Percentiles rank a stretch among this genome's conserved stretches.
phyloP scores from a whole-genome alignment of 2,329 filamentous ascomycete species.

The Coccinonectria pachysandricola region DNA sequence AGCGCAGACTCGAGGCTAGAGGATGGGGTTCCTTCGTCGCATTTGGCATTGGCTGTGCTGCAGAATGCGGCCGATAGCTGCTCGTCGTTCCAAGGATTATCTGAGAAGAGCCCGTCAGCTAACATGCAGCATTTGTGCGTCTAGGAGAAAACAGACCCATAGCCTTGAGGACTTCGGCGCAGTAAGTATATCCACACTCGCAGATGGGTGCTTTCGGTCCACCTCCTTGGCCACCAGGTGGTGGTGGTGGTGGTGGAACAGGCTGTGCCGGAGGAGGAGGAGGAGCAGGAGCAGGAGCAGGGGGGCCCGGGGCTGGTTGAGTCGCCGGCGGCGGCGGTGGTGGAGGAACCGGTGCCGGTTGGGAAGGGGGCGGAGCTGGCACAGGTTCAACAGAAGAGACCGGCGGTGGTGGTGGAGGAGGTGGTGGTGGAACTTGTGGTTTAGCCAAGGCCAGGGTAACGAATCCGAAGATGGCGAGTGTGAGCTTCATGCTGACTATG shows the following conservation, averaged over 20 bases:
- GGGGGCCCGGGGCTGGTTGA: slow-evolving; percentile 15
- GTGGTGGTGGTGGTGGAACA: slow-evolving; percentile 11
- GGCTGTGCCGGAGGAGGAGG: slow-evolving; percentile 12
- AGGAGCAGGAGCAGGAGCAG: slow-evolving; percentile 10
- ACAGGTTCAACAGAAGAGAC: slow-evolving; percentile 1
- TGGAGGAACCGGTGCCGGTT: slow-evolving; percentile 4
- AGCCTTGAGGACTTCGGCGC: slow-evolving; percentile 26
- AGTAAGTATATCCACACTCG: slow-evolving; percentile 33
- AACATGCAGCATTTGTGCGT: too few species aligned
- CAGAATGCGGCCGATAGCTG: slow-evolving; percentile 27
- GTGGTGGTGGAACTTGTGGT: slow-evolving; percentile 12
- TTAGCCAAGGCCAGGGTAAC: slow-evolving; percentile 15
- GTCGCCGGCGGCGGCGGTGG: slow-evolving; percentile 11
- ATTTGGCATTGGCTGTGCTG: slow-evolving; percentile 25
- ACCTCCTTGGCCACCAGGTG: slow-evolving; percentile 11
- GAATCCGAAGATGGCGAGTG: slow-evolving; percentile 12
- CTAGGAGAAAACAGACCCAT: slow-evolving; percentile 21
- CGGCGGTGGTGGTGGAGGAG: slow-evolving; percentile 3
- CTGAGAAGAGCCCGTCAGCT: slow-evolving; percentile 10
- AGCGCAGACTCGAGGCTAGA: slow-evolving; percentile 23
- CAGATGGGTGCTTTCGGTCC: slow-evolving; percentile 28
- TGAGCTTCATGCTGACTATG: slow-evolving; percentile 18
- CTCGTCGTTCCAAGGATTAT: slow-evolving; percentile 23
- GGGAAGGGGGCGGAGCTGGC: slow-evolving; percentile 3
- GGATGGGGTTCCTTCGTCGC: slow-evolving; percentile 19